A percentile compares a stretch with the other conserved stretches of the same genome.
phyloP scores from a whole-genome alignment of 1,139 yeast genomes.

The Scheffersomyces titani region DNA sequence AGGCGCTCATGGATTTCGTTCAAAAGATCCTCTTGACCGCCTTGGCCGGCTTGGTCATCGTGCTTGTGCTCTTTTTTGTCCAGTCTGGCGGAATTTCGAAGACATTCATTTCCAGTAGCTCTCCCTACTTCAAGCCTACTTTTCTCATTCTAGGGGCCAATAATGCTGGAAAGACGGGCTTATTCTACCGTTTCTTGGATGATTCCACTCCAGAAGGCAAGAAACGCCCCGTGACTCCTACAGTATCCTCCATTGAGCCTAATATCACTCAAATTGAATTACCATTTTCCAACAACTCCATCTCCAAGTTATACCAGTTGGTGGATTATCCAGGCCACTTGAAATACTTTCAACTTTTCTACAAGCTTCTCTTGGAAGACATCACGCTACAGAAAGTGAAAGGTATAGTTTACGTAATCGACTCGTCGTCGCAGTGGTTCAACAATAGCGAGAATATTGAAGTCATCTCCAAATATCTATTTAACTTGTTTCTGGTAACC shows the following conservation, averaged over 20 bases:
- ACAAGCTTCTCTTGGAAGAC: slow-evolving; percentile 43
- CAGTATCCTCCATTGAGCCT: slow-evolving; percentile 49
- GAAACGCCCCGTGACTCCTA: slow-evolving; percentile 18
- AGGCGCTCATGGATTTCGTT: slow-evolving; percentile 18
- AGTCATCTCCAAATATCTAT: slow-evolving; percentile 53
- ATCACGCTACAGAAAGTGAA: slow-evolving; percentile 47
- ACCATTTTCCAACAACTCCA: slow-evolving; percentile 36
- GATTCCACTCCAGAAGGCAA: slow-evolving; percentile 13
- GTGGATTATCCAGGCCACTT: slow-evolving; percentile 87
- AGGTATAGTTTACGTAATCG: slow-evolving; percentile 74
- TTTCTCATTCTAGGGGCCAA: slow-evolving; percentile 74
- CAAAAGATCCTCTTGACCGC: slow-evolving; percentile 18
- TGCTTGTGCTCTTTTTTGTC: slow-evolving; percentile 14
- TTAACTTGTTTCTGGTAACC: slow-evolving; percentile 55
- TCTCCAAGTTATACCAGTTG: slow-evolving; percentile 44
- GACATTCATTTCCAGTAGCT: slow-evolving; percentile 14
- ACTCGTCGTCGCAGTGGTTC: slow-evolving; percentile 49
- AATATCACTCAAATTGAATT: slow-evolving; percentile 29
- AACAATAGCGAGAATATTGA: slow-evolving; percentile 41
- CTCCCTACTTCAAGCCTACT: slow-evolving; percentile 44
- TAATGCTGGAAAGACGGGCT: slow-evolving; percentile 73
- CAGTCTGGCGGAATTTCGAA: slow-evolving; percentile 9
- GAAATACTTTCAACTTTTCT: slow-evolving; percentile 59
- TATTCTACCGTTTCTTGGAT: slow-evolving; percentile 43
- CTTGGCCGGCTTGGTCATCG: slow-evolving; percentile 19